Evolutionary conservation across 106 monocot genomes (phyloP).

Genomic region (Hemerocallis citrina): DNA sequence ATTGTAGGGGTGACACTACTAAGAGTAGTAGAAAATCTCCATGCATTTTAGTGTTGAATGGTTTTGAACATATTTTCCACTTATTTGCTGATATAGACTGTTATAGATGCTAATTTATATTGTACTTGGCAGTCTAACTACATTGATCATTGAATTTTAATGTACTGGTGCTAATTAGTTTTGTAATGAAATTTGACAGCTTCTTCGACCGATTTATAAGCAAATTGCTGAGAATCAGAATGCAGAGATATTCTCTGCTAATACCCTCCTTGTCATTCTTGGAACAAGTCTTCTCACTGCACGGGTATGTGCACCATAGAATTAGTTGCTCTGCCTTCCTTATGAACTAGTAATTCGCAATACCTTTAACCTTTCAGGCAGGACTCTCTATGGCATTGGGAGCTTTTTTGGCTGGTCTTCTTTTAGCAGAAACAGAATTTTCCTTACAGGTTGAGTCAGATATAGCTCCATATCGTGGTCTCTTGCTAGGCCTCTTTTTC

Average conservation of each 20-base stretch:
- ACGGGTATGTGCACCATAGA: conserved; percentile 43
- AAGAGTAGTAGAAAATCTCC: not conserved
- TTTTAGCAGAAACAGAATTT: conserved; percentile 98
- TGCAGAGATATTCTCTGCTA: conserved; percentile 98
- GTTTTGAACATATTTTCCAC: not conserved
- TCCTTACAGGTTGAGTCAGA: conserved; percentile 99
- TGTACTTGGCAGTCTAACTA: not conserved
- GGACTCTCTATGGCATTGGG: conserved; percentile 97
- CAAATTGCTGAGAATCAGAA: conserved; percentile 99
- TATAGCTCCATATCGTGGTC: conserved; percentile 98
- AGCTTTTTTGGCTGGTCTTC: conserved; percentile 97
- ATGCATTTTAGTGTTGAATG: not conserved
- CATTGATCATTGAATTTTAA: not conserved
- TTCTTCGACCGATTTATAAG: conserved; percentile 93
- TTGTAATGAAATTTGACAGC: conserved; percentile 32
- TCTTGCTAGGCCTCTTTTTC: conserved; percentile 94
- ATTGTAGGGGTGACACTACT: not conserved
- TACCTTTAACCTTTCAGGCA: conserved; percentile 36
- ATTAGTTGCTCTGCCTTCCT: not conserved
- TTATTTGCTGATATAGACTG: not conserved
- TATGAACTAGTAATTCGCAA: conserved; percentile 1
- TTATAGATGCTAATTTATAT: not conserved
- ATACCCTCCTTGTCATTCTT: conserved; percentile 94
- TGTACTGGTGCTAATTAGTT: not conserved
- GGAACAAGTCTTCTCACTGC: conserved; percentile 98